Evolutionary conservation across 805 yeast species (phyloP), one percentile per base, ranked within the genome.

Genomic region (Lipomyces spencermartinsiae): DNA sequence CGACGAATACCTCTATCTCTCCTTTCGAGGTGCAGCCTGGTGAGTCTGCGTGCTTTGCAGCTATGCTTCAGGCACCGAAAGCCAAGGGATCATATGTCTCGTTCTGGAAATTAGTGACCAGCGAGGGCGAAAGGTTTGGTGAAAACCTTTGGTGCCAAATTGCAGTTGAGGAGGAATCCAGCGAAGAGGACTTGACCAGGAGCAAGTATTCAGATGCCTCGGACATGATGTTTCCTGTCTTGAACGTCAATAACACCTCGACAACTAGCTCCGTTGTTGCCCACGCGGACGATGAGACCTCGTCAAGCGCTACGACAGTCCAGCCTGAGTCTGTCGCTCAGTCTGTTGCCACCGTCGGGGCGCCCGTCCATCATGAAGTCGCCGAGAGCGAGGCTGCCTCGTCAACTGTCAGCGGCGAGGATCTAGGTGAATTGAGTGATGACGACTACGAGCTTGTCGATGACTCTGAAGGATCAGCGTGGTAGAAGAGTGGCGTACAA

Each of bases 141-240:
- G 72, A 64, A 7, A 61, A 58, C 22, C 56, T 69, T 31, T 60
- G 68, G 66, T 64, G 70, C 54, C 64, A 63, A 46, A 37, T 69
- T 25, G 43, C 12, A 8, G 71, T 70, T 37, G 65, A 53, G 51
- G 49, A 43, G 8, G 39, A 31, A n/a, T 60, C 31, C 19, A 58
- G 34, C 8, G 68, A 68, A 55, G 69, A 63, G 16, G 71, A 62
- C 39, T 9, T 68, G 62, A 37, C 29, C 7, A 69, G 62, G 67
- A 69, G 72, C 64, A 67, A 59, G 64, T 68, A 64, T 54, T 68
- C 71, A 19, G 71, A 67, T 49, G 66, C 72, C 7, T 64, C 72
- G 14, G 68, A 64, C 9, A 46, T 67, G 19, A 10, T 68, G 58
- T 69, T 68, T 46, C 71, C 72, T 5, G 68, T 62, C 9, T 37